Conservation (phyloP, 1,284 basidiomycete genomes). For the Grifola frondosa region DNA sequence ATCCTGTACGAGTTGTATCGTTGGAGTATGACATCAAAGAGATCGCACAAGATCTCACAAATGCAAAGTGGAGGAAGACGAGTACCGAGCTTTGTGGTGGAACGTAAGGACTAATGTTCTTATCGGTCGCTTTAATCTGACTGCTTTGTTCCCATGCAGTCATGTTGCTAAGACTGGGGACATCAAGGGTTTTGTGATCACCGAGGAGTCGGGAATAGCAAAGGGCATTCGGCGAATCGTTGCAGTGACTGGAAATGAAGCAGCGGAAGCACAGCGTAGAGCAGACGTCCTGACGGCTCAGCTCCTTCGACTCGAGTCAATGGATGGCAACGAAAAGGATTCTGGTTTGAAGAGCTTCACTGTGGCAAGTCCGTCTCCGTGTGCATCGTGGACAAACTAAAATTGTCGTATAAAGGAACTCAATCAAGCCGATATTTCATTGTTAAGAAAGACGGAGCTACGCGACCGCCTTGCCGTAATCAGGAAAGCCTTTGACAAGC, state of each 20-base stretch:
- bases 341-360: slow-evolving; percentile 79
- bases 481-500: slow-evolving; percentile 85
- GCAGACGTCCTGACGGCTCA: slow-evolving; percentile 67
- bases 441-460: slow-evolving; percentile 80
- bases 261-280: slow-evolving; percentile 73
- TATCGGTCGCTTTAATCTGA: slow-evolving; percentile 3
- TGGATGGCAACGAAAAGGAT: slow-evolving; percentile 84
- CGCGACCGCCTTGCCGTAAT: slow-evolving; percentile 73
- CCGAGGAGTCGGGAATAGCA: slow-evolving; percentile 95
- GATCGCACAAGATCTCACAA: slow-evolving; percentile 81
- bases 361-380: slow-evolving; percentile 51
- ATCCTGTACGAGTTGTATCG: slow-evolving; percentile 94
- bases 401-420: slow-evolving; percentile 64
- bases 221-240: slow-evolving; percentile 96
- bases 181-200: slow-evolving; percentile 94
- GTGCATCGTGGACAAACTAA: not conserved
- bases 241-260: slow-evolving; percentile 94
- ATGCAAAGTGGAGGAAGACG: slow-evolving; percentile 87
- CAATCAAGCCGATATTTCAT: slow-evolving; percentile 86
- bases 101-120: slow-evolving; percentile 61
- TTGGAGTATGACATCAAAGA: slow-evolving; percentile 88
- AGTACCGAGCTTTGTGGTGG: slow-evolving; percentile 98
- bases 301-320: slow-evolving; percentile 64
- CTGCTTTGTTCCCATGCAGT: slow-evolving; percentile 36
- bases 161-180: slow-evolving; percentile 95